A percentile compares a stretch with the other conserved stretches of the same genome.
phyloP scores from a whole-genome alignment of 345 rosid species.

The Raphanus sativus region DNA sequence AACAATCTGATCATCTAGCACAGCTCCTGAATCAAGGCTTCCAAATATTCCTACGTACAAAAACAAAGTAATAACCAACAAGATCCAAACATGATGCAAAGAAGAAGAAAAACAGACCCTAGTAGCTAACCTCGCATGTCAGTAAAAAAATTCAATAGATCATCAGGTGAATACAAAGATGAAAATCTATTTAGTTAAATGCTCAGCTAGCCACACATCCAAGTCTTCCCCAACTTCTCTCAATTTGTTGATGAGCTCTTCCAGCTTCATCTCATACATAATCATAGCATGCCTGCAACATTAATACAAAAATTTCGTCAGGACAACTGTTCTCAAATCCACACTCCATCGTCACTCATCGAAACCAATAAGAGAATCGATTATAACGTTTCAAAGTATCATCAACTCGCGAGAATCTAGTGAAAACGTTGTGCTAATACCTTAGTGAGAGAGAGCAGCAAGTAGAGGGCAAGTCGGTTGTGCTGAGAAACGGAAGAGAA shows the following conservation, averaged over 20 bases:
- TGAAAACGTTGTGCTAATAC: not conserved
- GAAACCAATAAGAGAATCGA: not conserved
- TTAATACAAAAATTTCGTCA: too few relatives aligned
- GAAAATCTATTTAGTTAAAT: conserved; percentile 58
- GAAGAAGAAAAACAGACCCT: not conserved
- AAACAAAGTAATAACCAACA: not conserved
- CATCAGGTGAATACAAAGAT: conserved; percentile 71
- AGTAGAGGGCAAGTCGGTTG: conserved; percentile 68
- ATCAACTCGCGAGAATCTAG: not conserved
- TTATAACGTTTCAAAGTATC: not conserved
- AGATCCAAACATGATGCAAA: conserved; percentile 4
- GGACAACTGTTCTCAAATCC: too few relatives aligned
- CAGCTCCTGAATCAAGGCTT: conserved; percentile 59
- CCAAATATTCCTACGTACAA: conserved; percentile 60
- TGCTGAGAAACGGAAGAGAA: conserved; percentile 86
- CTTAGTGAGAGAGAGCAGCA: conserved; percentile 69
- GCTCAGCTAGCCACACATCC: conserved; percentile 67
- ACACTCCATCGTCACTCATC: conserved; percentile 4
- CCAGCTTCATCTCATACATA: conserved; percentile 72
- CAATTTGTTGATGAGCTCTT: conserved; percentile 65
- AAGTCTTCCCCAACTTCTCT: conserved; percentile 61
- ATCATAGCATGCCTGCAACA: conserved; percentile 68
- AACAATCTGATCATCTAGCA: conserved; percentile 74
- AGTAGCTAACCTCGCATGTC: conserved; percentile 72
- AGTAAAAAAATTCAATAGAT: conserved; percentile 69